These are phyloP conservation scores for Onygenales sp. DNA, from an alignment of 2,329 filamentous ascomycete species.

Conservation along the genomic window DNA sequence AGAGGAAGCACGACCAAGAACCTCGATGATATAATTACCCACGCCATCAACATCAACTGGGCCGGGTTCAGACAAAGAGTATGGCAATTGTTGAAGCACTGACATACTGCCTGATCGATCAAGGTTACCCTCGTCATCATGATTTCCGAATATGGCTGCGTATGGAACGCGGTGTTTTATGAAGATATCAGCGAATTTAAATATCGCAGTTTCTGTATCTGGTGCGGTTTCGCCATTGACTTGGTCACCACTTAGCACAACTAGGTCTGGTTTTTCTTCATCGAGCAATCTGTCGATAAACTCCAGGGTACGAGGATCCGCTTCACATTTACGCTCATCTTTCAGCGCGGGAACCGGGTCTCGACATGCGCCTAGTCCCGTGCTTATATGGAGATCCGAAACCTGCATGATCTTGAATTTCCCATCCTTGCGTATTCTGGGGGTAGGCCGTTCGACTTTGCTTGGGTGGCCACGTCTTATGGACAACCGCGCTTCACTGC, in stretches of 20 bases:
- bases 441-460: constrained; percentile 58
- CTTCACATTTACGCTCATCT: constrained; percentile 68
- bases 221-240: constrained; percentile 89
- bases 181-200: constrained; percentile 81
- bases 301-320: constrained; percentile 81
- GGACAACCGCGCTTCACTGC: constrained; percentile 64
- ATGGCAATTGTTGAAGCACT: constrained; percentile 76
- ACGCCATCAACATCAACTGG: constrained; percentile 79
- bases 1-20: constrained; percentile 67
- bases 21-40: constrained; percentile 89
- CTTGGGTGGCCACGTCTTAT: constrained; percentile 62
- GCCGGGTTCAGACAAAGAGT: constrained; percentile 76
- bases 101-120: constrained; percentile 72
- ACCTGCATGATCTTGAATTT: constrained; percentile 97
- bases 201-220: constrained; percentile 85
- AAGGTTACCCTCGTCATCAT: constrained; percentile 84
- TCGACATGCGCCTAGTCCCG: constrained; percentile 74
- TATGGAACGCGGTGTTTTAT: constrained; percentile 85
- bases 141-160: constrained; percentile 91
- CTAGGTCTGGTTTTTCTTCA: constrained; percentile 86
- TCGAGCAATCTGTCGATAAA: constrained; percentile 78
- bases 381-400: constrained; percentile 89
- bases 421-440: constrained; percentile 75
- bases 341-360: constrained; percentile 70
- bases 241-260: constrained; percentile 87